Evolutionary conservation across 2,329 filamentous ascomycete species (phyloP).

Genomic region (Aspergillus sergii): DNA sequence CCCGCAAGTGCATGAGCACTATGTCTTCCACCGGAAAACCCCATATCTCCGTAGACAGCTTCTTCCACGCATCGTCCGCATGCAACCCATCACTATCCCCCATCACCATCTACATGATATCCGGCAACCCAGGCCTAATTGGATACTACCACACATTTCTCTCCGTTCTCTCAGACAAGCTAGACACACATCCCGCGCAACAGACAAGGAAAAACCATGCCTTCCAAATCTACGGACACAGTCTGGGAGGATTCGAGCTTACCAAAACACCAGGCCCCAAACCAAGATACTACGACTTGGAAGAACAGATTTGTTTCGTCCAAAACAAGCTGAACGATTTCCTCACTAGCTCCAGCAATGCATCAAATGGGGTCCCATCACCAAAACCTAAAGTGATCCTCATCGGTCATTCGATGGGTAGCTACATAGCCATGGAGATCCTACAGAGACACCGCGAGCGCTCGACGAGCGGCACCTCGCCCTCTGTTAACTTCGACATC

Average conservation of each 20-base stretch:
- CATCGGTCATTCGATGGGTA: constrained; percentile 74
- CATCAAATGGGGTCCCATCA: neutral
- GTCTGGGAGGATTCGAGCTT: constrained; percentile 40
- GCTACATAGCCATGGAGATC: constrained; percentile 71
- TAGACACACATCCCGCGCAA: constrained; percentile 8
- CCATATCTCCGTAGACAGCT: constrained; percentile 35
- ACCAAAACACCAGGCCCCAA: constrained; percentile 9
- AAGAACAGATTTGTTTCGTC: constrained; percentile 55
- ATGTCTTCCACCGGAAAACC: constrained; percentile 9
- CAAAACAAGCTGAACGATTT: constrained; percentile 47
- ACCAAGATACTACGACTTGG: constrained; percentile 38
- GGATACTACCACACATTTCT: constrained; percentile 52
- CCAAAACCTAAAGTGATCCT: constrained; percentile 56
- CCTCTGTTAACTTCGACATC: constrained; percentile 37
- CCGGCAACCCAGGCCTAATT: constrained; percentile 55
- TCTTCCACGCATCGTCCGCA: constrained; percentile 25
- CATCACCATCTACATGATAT: constrained; percentile 48
- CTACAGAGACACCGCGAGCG: constrained; percentile 58
- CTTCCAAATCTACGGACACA: constrained; percentile 38
- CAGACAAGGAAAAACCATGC: neutral
- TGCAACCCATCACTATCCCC: constrained; percentile 6
- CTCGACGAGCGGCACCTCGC: neutral
- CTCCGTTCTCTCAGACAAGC: constrained; percentile 35
- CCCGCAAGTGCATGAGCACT: neutral
- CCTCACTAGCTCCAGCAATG: constrained; percentile 22